Conservation (phyloP, 176 grass and related monocot species). For the Carex myosuroides region DNA sequence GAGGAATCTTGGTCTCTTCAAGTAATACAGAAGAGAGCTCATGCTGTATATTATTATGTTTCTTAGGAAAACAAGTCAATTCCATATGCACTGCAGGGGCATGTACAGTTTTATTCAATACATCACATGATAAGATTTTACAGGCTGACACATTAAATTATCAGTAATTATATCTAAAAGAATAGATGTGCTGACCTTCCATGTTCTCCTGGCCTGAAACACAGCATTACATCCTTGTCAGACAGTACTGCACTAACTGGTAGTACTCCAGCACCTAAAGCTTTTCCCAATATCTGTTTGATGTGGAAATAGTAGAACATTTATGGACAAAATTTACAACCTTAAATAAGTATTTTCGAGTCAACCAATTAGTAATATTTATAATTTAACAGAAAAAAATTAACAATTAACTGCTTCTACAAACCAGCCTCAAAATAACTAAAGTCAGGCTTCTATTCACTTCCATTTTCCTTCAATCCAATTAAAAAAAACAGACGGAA, state of each 20-base stretch:
- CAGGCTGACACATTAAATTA: neutral
- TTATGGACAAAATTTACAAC: neutral
- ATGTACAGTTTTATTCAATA: neutral
- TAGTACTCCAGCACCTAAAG: slow-evolving; percentile 90
- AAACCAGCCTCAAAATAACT: neutral
- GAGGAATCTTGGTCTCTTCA: neutral
- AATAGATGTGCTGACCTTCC: slow-evolving; percentile 52
- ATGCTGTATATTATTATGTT: neutral
- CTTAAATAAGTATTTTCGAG: neutral
- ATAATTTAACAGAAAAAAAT: neutral
- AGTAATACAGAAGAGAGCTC: neutral
- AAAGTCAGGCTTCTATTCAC: neutral
- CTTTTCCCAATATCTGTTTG: slow-evolving; percentile 86
- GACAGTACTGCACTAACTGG: slow-evolving; percentile 96
- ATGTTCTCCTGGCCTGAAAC: slow-evolving; percentile 90
- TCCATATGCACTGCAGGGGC: neutral
- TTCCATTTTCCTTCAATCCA: neutral
- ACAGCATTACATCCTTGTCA: slow-evolving; percentile 93
- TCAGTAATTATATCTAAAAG: neutral
- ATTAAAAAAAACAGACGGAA: neutral
- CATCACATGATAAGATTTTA: neutral
- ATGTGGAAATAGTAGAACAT: neutral
- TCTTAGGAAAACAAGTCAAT: neutral
- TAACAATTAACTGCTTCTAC: slow-evolving; percentile 4
- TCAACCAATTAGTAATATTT: neutral